Evolutionary conservation across 148 eudicot genomes (phyloP).

Genomic region (Arctostaphylos glauca): DNA sequence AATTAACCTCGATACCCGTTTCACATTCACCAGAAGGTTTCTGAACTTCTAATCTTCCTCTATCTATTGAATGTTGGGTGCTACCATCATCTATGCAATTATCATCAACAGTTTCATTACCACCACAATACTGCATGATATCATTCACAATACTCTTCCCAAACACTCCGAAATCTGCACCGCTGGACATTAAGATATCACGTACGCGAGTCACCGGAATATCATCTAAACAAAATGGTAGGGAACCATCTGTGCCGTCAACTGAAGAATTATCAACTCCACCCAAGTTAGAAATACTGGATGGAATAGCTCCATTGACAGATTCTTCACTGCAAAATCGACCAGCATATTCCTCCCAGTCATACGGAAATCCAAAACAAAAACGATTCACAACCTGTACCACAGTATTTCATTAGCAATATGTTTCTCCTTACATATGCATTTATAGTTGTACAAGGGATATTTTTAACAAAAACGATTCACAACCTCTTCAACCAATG

Average conservation of each 20-base stretch:
- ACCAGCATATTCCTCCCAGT: conserved; percentile 52
- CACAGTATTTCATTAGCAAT: neutral
- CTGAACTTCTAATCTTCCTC: neutral
- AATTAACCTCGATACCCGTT: neutral
- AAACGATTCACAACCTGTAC: conserved; percentile 48
- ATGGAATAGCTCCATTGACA: conserved; percentile 6
- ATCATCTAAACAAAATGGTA: conserved; percentile 16
- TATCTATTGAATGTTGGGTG: neutral
- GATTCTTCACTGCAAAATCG: conserved; percentile 28
- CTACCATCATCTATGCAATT: conserved; percentile 5
- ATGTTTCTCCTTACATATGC: neutral
- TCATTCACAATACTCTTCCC: conserved; percentile 16
- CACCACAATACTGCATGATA: conserved; percentile 12
- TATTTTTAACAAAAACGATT: too few relatives aligned
- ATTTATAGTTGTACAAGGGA: neutral
- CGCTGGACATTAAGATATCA: conserved; percentile 26
- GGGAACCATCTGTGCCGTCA: conserved; percentile 8
- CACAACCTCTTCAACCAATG: too few relatives aligned
- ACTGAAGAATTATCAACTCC: conserved; percentile 3
- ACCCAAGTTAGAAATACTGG: neutral
- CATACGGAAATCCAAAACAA: conserved; percentile 51
- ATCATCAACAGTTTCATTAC: conserved; percentile 4
- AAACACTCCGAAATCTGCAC: conserved; percentile 15
- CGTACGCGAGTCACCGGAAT: conserved; percentile 30
- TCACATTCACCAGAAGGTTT: neutral